These are phyloP conservation scores for Arthroderma sp. DNA, from an alignment of 2,329 filamentous ascomycete species.

Conservation along the genomic window DNA sequence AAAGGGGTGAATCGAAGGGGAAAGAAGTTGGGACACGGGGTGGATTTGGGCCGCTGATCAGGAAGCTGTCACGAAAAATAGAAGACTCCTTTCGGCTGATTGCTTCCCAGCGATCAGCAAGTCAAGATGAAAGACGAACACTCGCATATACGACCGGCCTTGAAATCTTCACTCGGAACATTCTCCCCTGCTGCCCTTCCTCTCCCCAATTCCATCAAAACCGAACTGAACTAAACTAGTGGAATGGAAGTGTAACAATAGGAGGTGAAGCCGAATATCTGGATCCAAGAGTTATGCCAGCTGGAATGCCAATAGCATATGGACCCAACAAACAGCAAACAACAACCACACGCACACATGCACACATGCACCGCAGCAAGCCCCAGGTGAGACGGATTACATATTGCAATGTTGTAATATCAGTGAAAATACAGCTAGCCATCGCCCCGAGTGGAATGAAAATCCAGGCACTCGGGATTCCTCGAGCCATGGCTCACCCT, in stretches of 20 bases:
- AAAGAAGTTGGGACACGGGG: not conserved
- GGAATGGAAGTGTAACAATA: conserved; percentile 4
- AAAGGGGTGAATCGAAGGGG: not conserved
- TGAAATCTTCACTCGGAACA: conserved; percentile 1
- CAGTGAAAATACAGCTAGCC: not conserved
- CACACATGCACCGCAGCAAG: not conserved
- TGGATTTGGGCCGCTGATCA: not conserved
- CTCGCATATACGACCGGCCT: conserved; percentile 2
- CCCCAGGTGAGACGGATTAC: not conserved
- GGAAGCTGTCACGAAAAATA: not conserved
- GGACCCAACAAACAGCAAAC: conserved; percentile 1
- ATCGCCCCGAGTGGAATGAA: not conserved
- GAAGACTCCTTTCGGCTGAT: not conserved
- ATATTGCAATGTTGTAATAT: not conserved
- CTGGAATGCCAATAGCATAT: not conserved
- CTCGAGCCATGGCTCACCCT: not conserved
- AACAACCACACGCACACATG: too few species aligned
- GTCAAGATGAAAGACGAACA: not conserved
- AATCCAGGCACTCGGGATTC: conserved; percentile 1
- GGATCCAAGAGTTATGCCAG: conserved; percentile 3
- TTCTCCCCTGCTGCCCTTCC: not conserved
- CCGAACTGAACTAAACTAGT: not conserved
- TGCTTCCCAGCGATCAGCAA: not conserved
- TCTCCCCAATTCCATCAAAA: not conserved
- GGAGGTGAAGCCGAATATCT: conserved; percentile 4